A percentile compares a stretch with the other conserved stretches of the same genome.
Evolutionary conservation across 306 rosid genomes (phyloP).

Genomic region (Urtica urens): DNA sequence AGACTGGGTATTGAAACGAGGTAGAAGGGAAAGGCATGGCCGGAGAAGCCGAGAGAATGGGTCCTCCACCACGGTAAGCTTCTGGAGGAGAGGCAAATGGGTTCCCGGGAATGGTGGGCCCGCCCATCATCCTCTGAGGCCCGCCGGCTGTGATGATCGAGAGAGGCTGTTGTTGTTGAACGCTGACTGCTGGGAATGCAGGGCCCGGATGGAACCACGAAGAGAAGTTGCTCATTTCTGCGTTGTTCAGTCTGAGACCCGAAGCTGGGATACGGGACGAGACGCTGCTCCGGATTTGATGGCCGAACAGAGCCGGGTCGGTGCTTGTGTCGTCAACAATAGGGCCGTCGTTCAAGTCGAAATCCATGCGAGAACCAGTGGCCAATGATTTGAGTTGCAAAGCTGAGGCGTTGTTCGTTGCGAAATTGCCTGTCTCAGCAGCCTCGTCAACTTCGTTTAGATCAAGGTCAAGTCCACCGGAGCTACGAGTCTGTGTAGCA

Average conservation of each 20-base stretch:
- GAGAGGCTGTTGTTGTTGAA: too few relatives aligned
- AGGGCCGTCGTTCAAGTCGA: constrained; percentile 92
- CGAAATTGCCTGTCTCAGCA: constrained; percentile 55
- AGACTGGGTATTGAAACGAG: constrained; percentile 66
- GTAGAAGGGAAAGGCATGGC: constrained; percentile 58
- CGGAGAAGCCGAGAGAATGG: constrained; percentile 71
- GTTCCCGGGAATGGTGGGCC: constrained; percentile 63
- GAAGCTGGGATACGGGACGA: constrained; percentile 27
- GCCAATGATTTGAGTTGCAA: constrained; percentile 22
- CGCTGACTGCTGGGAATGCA: constrained; percentile 52
- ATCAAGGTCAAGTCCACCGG: constrained; percentile 82
- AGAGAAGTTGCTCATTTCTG: constrained; percentile 62
- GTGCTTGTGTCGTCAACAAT: constrained; percentile 64
- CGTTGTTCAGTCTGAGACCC: constrained; percentile 37
- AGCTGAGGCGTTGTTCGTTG: constrained; percentile 38
- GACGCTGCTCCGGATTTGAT: constrained; percentile 37
- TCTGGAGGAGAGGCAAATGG: constrained; percentile 51
- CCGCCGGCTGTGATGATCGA: constrained; percentile 66
- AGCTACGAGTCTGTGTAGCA: constrained; percentile 16
- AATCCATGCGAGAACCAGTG: constrained; percentile 41
- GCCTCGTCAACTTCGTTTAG: constrained; percentile 65
- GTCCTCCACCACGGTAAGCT: constrained; percentile 64
- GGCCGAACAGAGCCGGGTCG: constrained; percentile 37
- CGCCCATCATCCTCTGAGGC: constrained; percentile 61
- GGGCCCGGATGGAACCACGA: constrained; percentile 73